phyloP scores from a whole-genome alignment of 1,139 yeast species.

The Candida tropicalis region DNA sequence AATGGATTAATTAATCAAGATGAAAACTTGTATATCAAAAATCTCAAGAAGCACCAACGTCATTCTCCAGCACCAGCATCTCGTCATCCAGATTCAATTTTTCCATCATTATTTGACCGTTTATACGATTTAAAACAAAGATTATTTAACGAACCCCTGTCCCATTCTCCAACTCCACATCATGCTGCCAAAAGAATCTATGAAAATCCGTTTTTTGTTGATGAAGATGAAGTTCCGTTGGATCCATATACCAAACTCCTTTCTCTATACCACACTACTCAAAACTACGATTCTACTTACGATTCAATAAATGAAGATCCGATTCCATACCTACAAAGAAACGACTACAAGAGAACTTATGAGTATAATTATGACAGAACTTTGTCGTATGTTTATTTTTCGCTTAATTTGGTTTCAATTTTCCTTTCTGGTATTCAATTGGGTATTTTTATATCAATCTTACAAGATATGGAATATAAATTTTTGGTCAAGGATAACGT shows the following conservation, averaged over 20 bases:
- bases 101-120: constrained; percentile 13
- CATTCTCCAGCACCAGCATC: constrained; percentile 1
- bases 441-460: constrained; percentile 44
- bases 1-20: constrained; percentile 7
- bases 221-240: constrained; percentile 10
- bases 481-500: constrained; percentile 34
- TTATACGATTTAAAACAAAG: constrained; percentile 16
- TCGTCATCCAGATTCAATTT: constrained; percentile 2
- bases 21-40: constrained; percentile 3
- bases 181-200: constrained; percentile 4
- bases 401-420: constrained; percentile 36
- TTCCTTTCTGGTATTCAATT: constrained; percentile 47
- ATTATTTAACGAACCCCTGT: constrained; percentile 7
- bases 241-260: constrained; percentile 17
- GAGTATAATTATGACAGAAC: constrained; percentile 40
- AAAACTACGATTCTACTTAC: constrained; percentile 18
- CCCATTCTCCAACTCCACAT: constrained; percentile 6
- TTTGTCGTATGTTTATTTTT: constrained; percentile 40
- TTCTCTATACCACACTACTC: constrained; percentile 11
- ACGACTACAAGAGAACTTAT: constrained; percentile 26
- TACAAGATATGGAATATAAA: constrained; percentile 24
- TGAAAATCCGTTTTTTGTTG: constrained; percentile 14
- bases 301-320: constrained; percentile 40
- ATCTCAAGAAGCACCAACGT: constrained; percentile 3
- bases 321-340: constrained; percentile 22